Evolutionary conservation across 1,284 basidiomycete species (phyloP).

Genomic region (Fistulinella staudtii): DNA sequence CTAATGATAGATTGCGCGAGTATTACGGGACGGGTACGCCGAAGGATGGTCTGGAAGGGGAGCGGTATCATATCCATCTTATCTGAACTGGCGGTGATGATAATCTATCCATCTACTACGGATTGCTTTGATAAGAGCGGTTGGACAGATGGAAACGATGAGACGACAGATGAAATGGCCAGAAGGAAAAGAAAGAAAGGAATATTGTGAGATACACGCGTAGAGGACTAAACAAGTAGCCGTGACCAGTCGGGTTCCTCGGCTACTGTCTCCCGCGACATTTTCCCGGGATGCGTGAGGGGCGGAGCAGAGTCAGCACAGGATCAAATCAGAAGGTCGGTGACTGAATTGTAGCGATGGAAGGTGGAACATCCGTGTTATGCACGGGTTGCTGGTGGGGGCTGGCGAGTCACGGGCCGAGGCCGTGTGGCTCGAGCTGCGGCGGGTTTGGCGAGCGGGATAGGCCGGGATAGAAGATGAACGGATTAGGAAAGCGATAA

Average conservation of each 20-base stretch:
- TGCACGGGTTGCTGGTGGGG: neutral
- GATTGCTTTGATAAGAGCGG: neutral
- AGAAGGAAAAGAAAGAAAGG: neutral
- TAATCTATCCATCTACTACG: conserved; percentile 13
- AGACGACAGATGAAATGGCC: neutral
- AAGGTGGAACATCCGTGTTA: neutral
- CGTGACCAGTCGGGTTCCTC: conserved; percentile 5
- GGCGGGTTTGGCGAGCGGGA: neutral
- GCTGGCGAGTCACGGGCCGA: neutral
- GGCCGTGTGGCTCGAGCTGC: neutral
- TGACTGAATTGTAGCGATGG: conserved; percentile 11
- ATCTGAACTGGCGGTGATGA: conserved; percentile 10
- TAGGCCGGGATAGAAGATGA: too few species aligned
- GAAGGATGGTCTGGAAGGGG: conserved; percentile 1
- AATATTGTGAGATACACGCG: neutral
- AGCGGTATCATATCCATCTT: conserved; percentile 7
- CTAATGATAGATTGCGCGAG: conserved; percentile 19
- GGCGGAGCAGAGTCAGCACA: conserved; percentile 12
- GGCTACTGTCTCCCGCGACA: conserved; percentile 1
- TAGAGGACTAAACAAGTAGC: conserved; percentile 3
- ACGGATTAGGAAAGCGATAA: neutral
- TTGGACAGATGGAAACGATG: neutral
- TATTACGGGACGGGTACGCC: conserved; percentile 6
- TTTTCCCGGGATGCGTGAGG: conserved; percentile 3
- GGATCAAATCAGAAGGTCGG: conserved; percentile 12